Percentiles rank a stretch among this genome's conserved stretches.
phyloP scores from a whole-genome alignment of 495 filamentous ascomycete species.

The Chaetomium tenue region DNA sequence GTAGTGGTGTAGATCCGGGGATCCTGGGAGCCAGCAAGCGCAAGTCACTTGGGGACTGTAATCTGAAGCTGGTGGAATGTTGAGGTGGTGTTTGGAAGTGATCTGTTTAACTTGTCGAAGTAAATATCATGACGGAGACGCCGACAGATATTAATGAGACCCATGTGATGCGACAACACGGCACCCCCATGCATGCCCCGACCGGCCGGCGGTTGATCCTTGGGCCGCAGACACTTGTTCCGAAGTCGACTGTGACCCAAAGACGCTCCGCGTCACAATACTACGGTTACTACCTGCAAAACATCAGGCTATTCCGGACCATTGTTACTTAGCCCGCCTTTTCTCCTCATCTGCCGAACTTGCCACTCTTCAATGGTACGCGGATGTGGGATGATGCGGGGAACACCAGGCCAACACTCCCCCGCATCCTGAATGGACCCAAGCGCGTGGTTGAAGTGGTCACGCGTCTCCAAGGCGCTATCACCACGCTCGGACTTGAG shows the following conservation, averaged over 20 bases:
- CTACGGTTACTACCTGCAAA: not conserved
- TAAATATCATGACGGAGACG: not conserved
- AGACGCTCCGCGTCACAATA: not conserved
- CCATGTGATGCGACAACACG: not conserved
- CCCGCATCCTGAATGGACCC: conserved; percentile 5
- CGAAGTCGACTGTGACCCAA: not conserved
- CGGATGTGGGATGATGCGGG: conserved; percentile 14
- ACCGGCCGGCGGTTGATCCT: not conserved
- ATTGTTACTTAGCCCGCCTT: not conserved
- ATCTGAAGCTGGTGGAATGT: not conserved
- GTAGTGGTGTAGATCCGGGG: not conserved
- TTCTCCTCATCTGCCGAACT: conserved; percentile 22
- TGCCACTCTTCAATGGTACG: not conserved
- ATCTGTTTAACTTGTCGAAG: not conserved
- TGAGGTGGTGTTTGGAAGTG: not conserved
- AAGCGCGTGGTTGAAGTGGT: not conserved
- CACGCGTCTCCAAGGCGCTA: not conserved
- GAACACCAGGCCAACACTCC: not conserved
- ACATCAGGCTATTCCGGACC: conserved; percentile 16
- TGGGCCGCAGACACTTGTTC: not conserved
- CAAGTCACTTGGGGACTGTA: too few species aligned
- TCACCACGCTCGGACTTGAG: not conserved
- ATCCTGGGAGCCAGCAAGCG: not conserved
- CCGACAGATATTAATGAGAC: not conserved
- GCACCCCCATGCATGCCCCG: not conserved